phyloP scores from a whole-genome alignment of 257 asterid genomes.

The Solanum sejunctum region DNA sequence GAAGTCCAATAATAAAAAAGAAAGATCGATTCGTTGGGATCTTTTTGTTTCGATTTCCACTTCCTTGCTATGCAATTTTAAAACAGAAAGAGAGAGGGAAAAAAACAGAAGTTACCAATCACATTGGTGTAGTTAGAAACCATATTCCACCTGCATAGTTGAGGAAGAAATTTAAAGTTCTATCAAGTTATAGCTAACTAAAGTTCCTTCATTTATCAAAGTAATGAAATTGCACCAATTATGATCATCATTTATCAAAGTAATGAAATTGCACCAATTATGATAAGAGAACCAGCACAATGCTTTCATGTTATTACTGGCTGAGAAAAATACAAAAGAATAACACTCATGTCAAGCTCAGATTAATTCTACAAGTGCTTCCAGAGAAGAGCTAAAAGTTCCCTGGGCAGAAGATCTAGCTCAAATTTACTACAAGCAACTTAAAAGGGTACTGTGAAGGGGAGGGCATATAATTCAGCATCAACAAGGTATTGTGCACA shows the following conservation, averaged over 20 bases:
- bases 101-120: too few relatives aligned
- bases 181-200: too few relatives aligned
- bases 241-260: background rate
- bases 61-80: too few relatives aligned
- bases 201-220: background rate
- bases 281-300: background rate
- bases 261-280: background rate
- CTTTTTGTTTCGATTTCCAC: too few relatives aligned
- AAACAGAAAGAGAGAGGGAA: too few relatives aligned
- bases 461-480: constrained; percentile 40
- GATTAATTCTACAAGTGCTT: background rate
- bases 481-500: constrained; percentile 34
- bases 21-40: too few relatives aligned
- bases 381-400: constrained; percentile 8
- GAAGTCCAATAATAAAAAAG: too few relatives aligned
- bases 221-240: background rate
- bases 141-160: too few relatives aligned
- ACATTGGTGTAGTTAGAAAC: too few relatives aligned
- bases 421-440: background rate
- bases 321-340: background rate
- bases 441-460: constrained; percentile 49
- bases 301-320: background rate
- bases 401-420: background rate
- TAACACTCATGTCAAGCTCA: background rate
- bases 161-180: too few relatives aligned